Percentiles rank a stretch among this genome's conserved stretches.
phyloP scores from a whole-genome alignment of 139 green algal species.

The Desmodesmus armatus region DNA sequence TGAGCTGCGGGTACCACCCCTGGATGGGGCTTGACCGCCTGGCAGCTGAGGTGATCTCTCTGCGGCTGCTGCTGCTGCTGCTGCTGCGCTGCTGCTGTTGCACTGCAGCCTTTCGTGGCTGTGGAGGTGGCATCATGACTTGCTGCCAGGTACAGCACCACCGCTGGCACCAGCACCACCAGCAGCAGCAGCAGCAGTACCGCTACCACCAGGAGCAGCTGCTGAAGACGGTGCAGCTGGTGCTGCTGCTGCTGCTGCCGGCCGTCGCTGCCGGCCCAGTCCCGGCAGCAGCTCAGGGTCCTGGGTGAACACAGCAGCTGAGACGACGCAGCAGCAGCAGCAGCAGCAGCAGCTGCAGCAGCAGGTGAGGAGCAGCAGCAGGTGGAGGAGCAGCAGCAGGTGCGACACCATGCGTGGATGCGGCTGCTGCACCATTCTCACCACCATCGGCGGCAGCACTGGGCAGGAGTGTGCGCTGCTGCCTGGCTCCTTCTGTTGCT shows the following conservation, averaged over 20 bases:
- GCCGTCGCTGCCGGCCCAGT: neutral
- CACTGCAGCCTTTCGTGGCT: neutral
- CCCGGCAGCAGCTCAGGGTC: slow-evolving; percentile 7
- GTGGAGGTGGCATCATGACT: neutral
- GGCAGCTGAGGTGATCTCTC: neutral
- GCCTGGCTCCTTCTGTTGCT: neutral
- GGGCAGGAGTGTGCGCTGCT: neutral
- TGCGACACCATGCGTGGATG: too few relatives aligned
- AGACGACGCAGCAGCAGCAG: neutral
- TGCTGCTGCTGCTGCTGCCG: too few relatives aligned
- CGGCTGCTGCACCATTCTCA: neutral
- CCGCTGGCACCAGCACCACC: neutral
- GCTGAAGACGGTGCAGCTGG: neutral
- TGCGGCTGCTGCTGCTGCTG: neutral
- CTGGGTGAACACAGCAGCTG: slow-evolving; percentile 10
- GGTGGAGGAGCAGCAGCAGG: too few relatives aligned
- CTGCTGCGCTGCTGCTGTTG: neutral
- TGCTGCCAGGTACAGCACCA: neutral
- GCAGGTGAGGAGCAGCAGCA: too few relatives aligned
- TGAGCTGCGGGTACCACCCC: neutral
- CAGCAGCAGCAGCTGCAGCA: neutral
- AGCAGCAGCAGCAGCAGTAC: slow-evolving; percentile 14
- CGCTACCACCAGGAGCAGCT: neutral
- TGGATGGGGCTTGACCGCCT: too few relatives aligned
- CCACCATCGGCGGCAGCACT: neutral